Evolutionary conservation across 2,329 filamentous ascomycete genomes (phyloP).

Genomic region (Bisporella sp.): DNA sequence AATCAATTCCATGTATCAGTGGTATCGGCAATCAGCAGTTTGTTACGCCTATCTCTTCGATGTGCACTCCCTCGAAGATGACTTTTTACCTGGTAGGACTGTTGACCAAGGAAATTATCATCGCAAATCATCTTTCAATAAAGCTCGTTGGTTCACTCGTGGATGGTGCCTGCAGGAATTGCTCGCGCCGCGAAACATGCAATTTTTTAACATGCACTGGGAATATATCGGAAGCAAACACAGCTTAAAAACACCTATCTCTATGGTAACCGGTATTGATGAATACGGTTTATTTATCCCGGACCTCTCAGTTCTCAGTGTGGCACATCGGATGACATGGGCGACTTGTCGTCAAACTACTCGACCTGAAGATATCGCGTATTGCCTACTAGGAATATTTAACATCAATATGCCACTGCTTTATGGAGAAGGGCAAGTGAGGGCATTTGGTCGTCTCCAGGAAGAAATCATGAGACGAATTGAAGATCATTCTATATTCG

Average conservation of each 20-base stretch:
- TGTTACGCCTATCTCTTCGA: not conserved
- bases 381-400: too few species aligned
- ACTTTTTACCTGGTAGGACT: not conserved
- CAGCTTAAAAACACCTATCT: not conserved
- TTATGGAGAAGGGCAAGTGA: not conserved
- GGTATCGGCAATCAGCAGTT: not conserved
- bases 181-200: not conserved
- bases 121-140: not conserved
- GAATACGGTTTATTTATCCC: not conserved
- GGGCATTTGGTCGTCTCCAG: not conserved
- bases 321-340: slow-evolving; percentile 1
- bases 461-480: not conserved
- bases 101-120: not conserved
- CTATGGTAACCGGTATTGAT: not conserved
- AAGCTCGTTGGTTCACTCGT: not conserved
- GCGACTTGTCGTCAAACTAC: not conserved
- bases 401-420: too few species aligned
- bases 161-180: slow-evolving; percentile 1
- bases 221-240: not conserved
- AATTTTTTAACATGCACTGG: not conserved
- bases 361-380: not conserved
- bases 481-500: not conserved
- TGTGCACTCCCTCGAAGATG: not conserved
- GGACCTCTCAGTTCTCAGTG: not conserved
- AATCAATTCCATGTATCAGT: not conserved